Conservation (phyloP, 2,329 filamentous ascomycete genomes). For the Mycosphaerella arachidis region DNA sequence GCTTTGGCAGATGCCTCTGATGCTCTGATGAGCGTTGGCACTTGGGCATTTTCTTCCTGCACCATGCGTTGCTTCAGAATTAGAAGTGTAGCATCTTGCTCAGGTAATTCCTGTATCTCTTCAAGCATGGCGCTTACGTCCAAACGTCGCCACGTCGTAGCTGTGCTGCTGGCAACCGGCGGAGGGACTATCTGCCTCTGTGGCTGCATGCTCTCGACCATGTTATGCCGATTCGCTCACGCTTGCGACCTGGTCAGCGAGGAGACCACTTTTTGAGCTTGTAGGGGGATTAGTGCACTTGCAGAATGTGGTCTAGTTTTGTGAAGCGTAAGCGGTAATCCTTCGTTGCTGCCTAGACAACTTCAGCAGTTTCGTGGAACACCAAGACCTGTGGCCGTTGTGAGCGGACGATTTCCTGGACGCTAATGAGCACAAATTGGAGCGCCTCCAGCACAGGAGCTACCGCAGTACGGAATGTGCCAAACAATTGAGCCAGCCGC, state of each 20-base stretch:
- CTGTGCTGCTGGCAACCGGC: not conserved
- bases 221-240: not conserved
- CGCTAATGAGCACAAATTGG: too few species aligned
- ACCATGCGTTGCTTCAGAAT: conserved; percentile 13
- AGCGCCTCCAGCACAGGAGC: too few species aligned
- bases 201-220: not conserved
- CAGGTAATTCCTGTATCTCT: not conserved
- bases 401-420: too few species aligned
- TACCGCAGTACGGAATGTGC: too few species aligned
- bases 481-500: too few species aligned
- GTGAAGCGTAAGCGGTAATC: not conserved
- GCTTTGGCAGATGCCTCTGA: not conserved
- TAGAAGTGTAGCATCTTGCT: not conserved
- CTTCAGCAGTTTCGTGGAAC: too few species aligned
- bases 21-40: conserved; percentile 1
- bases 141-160: not conserved
- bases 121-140: not conserved
- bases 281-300: not conserved
- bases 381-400: too few species aligned
- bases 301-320: not conserved
- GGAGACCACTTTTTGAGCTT: not conserved
- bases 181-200: not conserved
- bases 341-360: not conserved
- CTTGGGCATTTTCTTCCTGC: conserved; percentile 7
- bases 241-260: not conserved